These are phyloP conservation scores for Talaromyces verruculosus DNA, from an alignment of 2,329 filamentous ascomycete genomes.

Conservation along the genomic window DNA sequence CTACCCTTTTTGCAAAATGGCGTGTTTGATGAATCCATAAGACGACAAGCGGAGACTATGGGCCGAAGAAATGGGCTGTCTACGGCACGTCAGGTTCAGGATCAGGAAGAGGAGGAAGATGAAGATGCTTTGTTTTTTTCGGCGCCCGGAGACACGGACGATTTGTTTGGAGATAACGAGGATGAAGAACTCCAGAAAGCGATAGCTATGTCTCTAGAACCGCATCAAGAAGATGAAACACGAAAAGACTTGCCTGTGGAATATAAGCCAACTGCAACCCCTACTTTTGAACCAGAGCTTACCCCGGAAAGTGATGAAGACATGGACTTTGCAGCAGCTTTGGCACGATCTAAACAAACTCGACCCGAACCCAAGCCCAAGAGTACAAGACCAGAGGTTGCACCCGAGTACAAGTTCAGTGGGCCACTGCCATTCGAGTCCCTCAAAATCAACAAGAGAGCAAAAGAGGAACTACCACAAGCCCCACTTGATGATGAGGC, in stretches of 20 bases:
- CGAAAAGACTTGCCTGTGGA: conserved; percentile 44
- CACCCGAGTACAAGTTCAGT: conserved; percentile 61
- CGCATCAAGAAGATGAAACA: conserved; percentile 40
- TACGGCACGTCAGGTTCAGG: conserved; percentile 35
- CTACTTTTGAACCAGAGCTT: conserved; percentile 28
- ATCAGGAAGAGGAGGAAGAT: conserved; percentile 33
- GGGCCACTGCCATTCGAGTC: conserved; percentile 89
- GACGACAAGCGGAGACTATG: conserved; percentile 36
- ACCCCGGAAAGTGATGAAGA: conserved; percentile 59
- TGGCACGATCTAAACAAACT: conserved; percentile 68
- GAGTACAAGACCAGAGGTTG: conserved; percentile 47
- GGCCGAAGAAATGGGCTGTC: conserved; percentile 51
- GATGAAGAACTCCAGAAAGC: conserved; percentile 77
- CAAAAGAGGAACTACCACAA: conserved; percentile 39
- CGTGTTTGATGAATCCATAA: conserved; percentile 38
- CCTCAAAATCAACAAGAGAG: conserved; percentile 67
- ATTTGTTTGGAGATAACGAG: conserved; percentile 57
- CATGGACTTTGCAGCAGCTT: conserved; percentile 72
- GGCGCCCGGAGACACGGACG: conserved; percentile 48
- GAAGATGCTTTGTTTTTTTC: conserved; percentile 59
- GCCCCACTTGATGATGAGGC: conserved; percentile 55
- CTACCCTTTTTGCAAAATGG: conserved; percentile 43
- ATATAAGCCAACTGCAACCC: conserved; percentile 24
- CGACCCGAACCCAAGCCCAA: conserved; percentile 47
- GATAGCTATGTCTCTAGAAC: conserved; percentile 78